Conservation (phyloP, 495 filamentous ascomycete species). For the Lepidopterella palustris region DNA sequence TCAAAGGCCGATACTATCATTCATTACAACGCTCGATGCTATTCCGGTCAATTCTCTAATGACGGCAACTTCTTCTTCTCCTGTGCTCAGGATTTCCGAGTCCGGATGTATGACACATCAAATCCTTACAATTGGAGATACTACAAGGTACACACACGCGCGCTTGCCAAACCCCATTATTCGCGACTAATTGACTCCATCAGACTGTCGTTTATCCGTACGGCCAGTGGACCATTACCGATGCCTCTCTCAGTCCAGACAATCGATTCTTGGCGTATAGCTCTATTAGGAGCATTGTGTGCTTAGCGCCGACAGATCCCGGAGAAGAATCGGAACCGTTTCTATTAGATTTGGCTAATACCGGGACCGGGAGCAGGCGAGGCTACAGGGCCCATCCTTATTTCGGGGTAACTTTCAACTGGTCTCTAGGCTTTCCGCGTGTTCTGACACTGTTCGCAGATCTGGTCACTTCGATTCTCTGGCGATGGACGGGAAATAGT, state of each 20-base stretch:
- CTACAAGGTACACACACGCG: slow-evolving; percentile 53
- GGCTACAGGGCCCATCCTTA: slow-evolving; percentile 21
- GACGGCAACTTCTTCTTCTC: slow-evolving; percentile 98
- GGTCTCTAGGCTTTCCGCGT: slow-evolving; percentile 1
- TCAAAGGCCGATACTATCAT: slow-evolving; percentile 81
- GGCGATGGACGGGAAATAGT: slow-evolving; percentile 89
- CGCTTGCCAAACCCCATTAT: not conserved
- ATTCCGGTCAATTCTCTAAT: slow-evolving; percentile 92
- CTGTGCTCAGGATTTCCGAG: slow-evolving; percentile 86
- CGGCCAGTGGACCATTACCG: slow-evolving; percentile 92
- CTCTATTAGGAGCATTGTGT: slow-evolving; percentile 75
- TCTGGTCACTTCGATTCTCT: slow-evolving; percentile 89
- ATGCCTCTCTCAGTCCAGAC: slow-evolving; percentile 86
- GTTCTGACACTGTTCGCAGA: slow-evolving; percentile 33
- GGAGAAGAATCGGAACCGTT: slow-evolving; percentile 69
- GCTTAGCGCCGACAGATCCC: slow-evolving; percentile 80
- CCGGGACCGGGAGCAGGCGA: slow-evolving; percentile 39
- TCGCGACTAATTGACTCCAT: not conserved
- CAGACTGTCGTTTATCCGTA: slow-evolving; percentile 71
- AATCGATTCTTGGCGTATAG: slow-evolving; percentile 86
- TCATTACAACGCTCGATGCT: slow-evolving; percentile 75
- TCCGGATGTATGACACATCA: slow-evolving; percentile 96
- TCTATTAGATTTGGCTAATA: slow-evolving; percentile 63
- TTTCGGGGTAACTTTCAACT: slow-evolving; percentile 11
- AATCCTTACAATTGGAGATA: slow-evolving; percentile 94